Evolutionary conservation across 208 protist genomes (phyloP).

Genomic region (Acanthamoeba healyi): DNA sequence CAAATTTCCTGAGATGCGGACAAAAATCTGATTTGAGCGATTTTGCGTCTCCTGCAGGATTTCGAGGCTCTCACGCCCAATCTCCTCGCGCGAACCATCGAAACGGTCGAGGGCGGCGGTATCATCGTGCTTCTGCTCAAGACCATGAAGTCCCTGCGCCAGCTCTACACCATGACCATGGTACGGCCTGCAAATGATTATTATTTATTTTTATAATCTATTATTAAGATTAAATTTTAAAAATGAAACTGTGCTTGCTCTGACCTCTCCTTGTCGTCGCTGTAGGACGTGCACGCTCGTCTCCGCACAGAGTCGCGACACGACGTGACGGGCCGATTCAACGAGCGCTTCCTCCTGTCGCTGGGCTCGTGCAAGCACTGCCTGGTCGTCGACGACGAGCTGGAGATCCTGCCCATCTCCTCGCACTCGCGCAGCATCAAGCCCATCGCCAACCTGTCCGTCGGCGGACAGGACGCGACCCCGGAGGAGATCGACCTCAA

Average conservation of each 20-base stretch:
- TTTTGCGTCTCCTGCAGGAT: conserved; percentile 93
- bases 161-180: conserved; percentile 99
- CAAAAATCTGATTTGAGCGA: conserved; percentile 43
- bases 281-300: conserved; percentile 96
- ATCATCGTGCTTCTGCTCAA: conserved; percentile 98
- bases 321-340: conserved; percentile 98
- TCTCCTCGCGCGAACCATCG: conserved; percentile 98
- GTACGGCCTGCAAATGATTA: background rate
- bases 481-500: conserved; percentile 83
- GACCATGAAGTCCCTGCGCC: conserved; percentile 96
- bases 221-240: too few relatives aligned
- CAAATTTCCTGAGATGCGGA: too few relatives aligned
- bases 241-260: background rate
- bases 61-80: conserved; percentile 99
- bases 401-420: conserved; percentile 98
- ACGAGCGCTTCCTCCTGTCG: conserved; percentile 99
- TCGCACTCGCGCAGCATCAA: conserved; percentile 84
- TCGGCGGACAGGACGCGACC: conserved; percentile 52
- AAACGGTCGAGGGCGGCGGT: conserved; percentile 99
- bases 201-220: conserved; percentile 68
- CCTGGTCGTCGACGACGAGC: conserved; percentile 98
- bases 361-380: conserved; percentile 95
- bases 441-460: conserved; percentile 77
- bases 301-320: conserved; percentile 89
- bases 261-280: background rate